Base-by-base conservation (phyloP, 805 yeast species). In the Peterozyma xylosa region DNA sequence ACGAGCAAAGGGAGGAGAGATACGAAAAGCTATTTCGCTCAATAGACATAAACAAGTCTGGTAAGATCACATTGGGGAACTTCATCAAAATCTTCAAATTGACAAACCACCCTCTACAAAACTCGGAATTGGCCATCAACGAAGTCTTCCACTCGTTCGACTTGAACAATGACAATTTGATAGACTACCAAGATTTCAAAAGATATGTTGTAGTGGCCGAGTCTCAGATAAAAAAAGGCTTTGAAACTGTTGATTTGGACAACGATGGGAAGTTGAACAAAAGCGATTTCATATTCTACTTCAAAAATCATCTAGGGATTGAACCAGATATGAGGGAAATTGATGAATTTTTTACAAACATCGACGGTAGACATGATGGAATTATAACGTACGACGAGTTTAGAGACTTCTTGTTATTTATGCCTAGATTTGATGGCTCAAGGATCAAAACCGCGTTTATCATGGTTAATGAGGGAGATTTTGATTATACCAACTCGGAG, bases 341-440 rank as follows among this genome's bases (percentile, higher is more conserved):
- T 34, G 78, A 78, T 45, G 60, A 63, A 6, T 67, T 87, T 47
- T 82, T 82, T 66, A 56, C 67, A 33, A 72, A 68, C 45, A 57
- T 81, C 39, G 89, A 80, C 58, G 61, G 60, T 33, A 70, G 77
- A 47, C 64, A 73, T 39, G 77, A 74, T 45, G 91, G 93, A 1
- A 76, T 70, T 51, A 80, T 91, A 37, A 80, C 93, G 0, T 86
- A 78, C 56, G 88, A 88, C 42, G 91, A 91, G 53, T 93, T 95
- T 76, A 71, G 95, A 50, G 86, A 85, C 52, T 86, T 86, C 41
- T 64, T 91, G 27, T 60, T 90, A 41, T 76, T 91, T 53, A 82
- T 93, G 66, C 99, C 99, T 3, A 68, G 93, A 41, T 63, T 77
- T 16, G 71, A 79, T 48, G 95, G 93, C 2, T 82, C 91, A 5